phyloP scores from a whole-genome alignment of 2,329 filamentous ascomycete genomes.

The Teratosphaeria pseudoeucalypti region DNA sequence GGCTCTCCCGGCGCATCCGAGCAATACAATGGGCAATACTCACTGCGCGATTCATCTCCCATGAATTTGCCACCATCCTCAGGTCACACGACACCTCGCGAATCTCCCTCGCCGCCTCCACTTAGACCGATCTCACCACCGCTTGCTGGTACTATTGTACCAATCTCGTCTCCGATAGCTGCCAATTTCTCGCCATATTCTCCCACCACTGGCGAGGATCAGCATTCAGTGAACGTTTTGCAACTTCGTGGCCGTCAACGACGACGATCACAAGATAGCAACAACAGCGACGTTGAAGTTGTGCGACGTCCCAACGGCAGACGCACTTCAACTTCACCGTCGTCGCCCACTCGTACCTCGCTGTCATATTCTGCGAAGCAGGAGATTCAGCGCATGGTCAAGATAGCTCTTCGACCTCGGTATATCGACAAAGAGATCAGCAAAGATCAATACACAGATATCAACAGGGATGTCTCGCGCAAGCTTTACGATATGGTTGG shows the following conservation, averaged over 20 bases:
- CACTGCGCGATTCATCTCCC: slow-evolving; percentile 49
- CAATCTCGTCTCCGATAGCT: slow-evolving; percentile 53
- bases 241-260: slow-evolving; percentile 13
- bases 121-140: slow-evolving; percentile 55
- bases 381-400: slow-evolving; percentile 81
- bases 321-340: slow-evolving; percentile 20
- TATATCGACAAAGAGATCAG: slow-evolving; percentile 72
- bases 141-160: slow-evolving; percentile 61
- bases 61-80: slow-evolving; percentile 55
- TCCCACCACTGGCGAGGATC: slow-evolving; percentile 26
- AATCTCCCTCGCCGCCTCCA: slow-evolving; percentile 60
- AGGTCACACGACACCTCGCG: slow-evolving; percentile 54
- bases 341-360: slow-evolving; percentile 25
- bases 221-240: slow-evolving; percentile 2
- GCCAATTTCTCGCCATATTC: slow-evolving; percentile 63
- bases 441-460: slow-evolving; percentile 81
- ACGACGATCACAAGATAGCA: slow-evolving; percentile 4
- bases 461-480: slow-evolving; percentile 82
- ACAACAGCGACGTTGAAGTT: slow-evolving; percentile 12
- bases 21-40: slow-evolving; percentile 22
- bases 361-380: slow-evolving; percentile 78
- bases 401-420: slow-evolving; percentile 67
- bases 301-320: slow-evolving; percentile 4
- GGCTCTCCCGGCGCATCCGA: slow-evolving; percentile 24
- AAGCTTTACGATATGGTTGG: slow-evolving; percentile 66